Conservation (phyloP, 805 yeast species). For the Wickerhamiella spandovensis region DNA sequence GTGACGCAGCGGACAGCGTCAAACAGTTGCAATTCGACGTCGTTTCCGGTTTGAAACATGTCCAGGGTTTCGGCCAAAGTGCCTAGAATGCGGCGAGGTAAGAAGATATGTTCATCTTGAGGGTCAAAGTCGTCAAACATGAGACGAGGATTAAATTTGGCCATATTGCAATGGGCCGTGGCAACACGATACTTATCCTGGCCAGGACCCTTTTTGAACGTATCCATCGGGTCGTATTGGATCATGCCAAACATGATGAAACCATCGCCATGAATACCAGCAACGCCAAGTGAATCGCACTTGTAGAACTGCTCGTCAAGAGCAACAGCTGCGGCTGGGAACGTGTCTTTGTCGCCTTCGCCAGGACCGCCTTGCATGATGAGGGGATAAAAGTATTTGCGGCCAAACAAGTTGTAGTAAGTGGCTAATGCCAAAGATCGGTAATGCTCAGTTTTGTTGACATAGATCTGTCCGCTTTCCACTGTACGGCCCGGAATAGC, state of each 20-base stretch:
- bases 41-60: neutral
- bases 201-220: neutral
- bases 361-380: conserved; percentile 53
- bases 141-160: conserved; percentile 14
- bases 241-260: conserved; percentile 37
- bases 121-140: conserved; percentile 7
- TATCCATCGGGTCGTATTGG: conserved; percentile 51
- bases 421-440: conserved; percentile 43
- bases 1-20: neutral
- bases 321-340: conserved; percentile 57
- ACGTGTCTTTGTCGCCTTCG: conserved; percentile 76
- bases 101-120: conserved; percentile 7
- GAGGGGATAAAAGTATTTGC: conserved; percentile 43
- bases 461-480: conserved; percentile 54
- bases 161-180: conserved; percentile 15
- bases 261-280: conserved; percentile 22
- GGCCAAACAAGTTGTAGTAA: conserved; percentile 54
- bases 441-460: conserved; percentile 45
- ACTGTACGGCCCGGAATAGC: conserved; percentile 53
- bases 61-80: neutral
- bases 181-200: conserved; percentile 2
- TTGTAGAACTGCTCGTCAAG: conserved; percentile 34
- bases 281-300: neutral
- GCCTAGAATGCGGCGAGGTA: conserved; percentile 13
- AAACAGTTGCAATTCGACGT: neutral